Conservation (phyloP, 1,139 yeast genomes). For the Nakaseomyces glabratus region DNA sequence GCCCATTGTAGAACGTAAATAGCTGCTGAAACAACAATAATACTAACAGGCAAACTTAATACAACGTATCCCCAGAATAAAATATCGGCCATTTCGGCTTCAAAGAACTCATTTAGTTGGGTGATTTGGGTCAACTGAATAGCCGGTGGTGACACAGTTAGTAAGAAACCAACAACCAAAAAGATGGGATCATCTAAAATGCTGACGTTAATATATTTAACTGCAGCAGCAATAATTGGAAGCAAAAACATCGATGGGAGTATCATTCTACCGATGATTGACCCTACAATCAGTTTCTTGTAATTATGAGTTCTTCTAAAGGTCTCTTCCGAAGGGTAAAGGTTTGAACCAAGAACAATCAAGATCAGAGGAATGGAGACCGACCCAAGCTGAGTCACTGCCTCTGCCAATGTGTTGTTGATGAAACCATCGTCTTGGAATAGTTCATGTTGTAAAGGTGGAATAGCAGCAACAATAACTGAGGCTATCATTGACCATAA, state of each 20-base stretch:
- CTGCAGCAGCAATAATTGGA: conserved; percentile 54
- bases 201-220: conserved; percentile 52
- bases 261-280: conserved; percentile 65
- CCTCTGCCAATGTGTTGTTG: conserved; percentile 66
- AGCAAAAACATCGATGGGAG: conserved; percentile 55
- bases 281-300: conserved; percentile 52
- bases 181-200: conserved; percentile 72
- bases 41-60: conserved; percentile 65
- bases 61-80: conserved; percentile 72
- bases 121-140: conserved; percentile 71
- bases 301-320: conserved; percentile 59
- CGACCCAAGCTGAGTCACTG: conserved; percentile 71
- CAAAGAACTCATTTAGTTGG: conserved; percentile 52
- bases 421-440: conserved; percentile 60
- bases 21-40: conserved; percentile 57
- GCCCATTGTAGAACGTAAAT: conserved; percentile 38
- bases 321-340: conserved; percentile 56
- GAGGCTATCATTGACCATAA: conserved; percentile 84
- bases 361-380: conserved; percentile 82
- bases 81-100: conserved; percentile 64
- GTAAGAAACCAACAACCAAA: conserved; percentile 58
- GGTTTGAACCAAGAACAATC: conserved; percentile 66
- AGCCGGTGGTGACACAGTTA: conserved; percentile 72
- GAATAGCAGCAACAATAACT: conserved; percentile 73
- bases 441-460: conserved; percentile 55